These are phyloP conservation scores for Xylaria hypoxylon DNA, from an alignment of 2,329 filamentous ascomycete genomes.

Conservation along the genomic window DNA sequence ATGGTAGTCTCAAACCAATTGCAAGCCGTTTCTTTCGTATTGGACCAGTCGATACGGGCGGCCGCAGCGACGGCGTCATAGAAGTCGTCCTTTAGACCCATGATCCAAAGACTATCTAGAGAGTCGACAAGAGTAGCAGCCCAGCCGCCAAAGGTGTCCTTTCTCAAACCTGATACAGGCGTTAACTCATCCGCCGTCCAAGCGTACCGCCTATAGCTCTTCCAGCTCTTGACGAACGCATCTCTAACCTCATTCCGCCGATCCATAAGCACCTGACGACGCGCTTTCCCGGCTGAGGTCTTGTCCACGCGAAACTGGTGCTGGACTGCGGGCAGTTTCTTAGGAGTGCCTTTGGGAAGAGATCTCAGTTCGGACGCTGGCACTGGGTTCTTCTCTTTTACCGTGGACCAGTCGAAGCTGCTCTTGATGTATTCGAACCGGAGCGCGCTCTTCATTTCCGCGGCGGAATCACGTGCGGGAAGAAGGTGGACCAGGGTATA, in stretches of 20 bases:
- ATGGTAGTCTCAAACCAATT: constrained; percentile 60
- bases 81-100: constrained; percentile 62
- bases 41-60: constrained; percentile 60
- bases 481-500: constrained; percentile 15
- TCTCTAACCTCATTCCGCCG: constrained; percentile 51
- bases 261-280: constrained; percentile 35
- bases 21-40: constrained; percentile 50
- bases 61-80: constrained; percentile 58
- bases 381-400: constrained; percentile 28
- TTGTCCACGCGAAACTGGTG: constrained; percentile 20
- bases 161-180: constrained; percentile 58
- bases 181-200: constrained; percentile 62
- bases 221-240: constrained; percentile 55
- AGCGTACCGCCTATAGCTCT: constrained; percentile 59
- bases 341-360: constrained; percentile 30
- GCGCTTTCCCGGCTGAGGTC: constrained; percentile 24
- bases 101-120: constrained; percentile 63
- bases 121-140: constrained; percentile 65
- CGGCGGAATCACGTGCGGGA: constrained; percentile 1
- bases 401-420: constrained; percentile 37
- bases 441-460: background rate
- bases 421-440: constrained; percentile 21
- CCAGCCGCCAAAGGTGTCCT: constrained; percentile 60
- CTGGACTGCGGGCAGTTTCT: constrained; percentile 30
- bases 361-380: constrained; percentile 23